Evolutionary conservation across 192 early-diverging fungal species (phyloP), one percentile per base, ranked within the genome.

Genomic region (Backusella liffmaniae): DNA sequence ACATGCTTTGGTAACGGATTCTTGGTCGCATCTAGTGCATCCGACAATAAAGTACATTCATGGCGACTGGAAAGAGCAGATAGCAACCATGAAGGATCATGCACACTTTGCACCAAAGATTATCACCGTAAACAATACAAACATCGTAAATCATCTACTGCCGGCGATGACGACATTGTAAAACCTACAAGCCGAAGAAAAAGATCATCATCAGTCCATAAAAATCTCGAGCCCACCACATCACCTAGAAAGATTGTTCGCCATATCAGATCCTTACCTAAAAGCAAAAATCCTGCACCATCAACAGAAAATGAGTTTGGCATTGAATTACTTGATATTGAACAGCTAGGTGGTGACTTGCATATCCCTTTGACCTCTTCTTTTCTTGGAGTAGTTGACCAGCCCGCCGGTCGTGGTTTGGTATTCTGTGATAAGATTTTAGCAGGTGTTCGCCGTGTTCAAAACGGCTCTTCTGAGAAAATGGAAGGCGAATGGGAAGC

Each of bases 1-100:
- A 76, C 73, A 5, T 82, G 81, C 59, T 78, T 79, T 21, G 74
- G 81, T 12, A 82, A 76, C 35, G 81, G 77, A 13, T 82, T 76
- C 15, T 70, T 82, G 16, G 65, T 82, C 32, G 81, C 81, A 10
- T 82, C 81, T 8, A 73, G 73, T 36, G 36, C 77, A 0, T 29
- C 42, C 5, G 75, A 82, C 30, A 74, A 76, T 4, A 68, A 69
- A 29, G 81, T 73, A 6, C 73, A 79, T 39, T 71, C 74, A 16
- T 82, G 81, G 81, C 70, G 77, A 23, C 16, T 82, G 21, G 72
- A 76, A 66, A 72, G 70, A 21, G 67, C 75, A 30, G 72, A 51
- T 62, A 73, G 56, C 5, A 56, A 34, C 2, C 70, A 70, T 36
- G 56, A 78, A 62, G 44, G 37, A 7, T 70, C 37, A 21, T 74